Evolutionary conservation across 176 grass and related monocot genomes (phyloP).

Genomic region (Cenchrus americanus): DNA sequence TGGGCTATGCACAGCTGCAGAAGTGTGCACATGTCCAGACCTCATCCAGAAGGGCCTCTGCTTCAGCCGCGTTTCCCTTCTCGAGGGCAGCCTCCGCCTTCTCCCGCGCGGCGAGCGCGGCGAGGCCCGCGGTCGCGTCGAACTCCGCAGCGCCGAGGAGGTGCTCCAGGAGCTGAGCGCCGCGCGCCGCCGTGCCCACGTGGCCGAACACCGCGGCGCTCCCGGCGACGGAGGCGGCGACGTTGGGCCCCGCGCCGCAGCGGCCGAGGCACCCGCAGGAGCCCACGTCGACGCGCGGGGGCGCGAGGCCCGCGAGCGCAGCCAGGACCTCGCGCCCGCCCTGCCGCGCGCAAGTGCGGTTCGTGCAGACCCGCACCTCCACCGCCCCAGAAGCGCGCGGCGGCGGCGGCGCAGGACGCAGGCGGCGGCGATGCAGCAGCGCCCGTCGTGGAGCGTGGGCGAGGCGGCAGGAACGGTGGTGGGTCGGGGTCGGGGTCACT

Average conservation of each 20-base stretch:
- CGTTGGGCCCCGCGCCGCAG: constrained; percentile 79
- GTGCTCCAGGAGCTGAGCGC: constrained; percentile 61
- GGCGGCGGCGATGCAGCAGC: constrained; percentile 10
- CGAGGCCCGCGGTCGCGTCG: constrained; percentile 54
- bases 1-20: neutral
- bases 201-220: constrained; percentile 49
- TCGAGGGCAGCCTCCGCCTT: constrained; percentile 64
- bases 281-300: constrained; percentile 57
- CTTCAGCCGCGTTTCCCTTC: constrained; percentile 56
- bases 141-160: constrained; percentile 60
- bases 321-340: constrained; percentile 72
- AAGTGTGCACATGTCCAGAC: constrained; percentile 34
- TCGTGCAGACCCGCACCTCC: constrained; percentile 86
- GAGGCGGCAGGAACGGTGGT: neutral
- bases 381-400: constrained; percentile 23
- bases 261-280: constrained; percentile 84
- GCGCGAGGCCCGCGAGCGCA: constrained; percentile 63
- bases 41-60: constrained; percentile 76
- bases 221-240: constrained; percentile 45
- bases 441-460: neutral
- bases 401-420: neutral
- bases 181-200: constrained; percentile 69
- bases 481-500: constrained; percentile 8
- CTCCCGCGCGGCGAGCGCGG: constrained; percentile 55
- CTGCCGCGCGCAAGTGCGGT: constrained; percentile 80